Evolutionary conservation across 345 rosid species (phyloP), one percentile per base, ranked within the genome.

Genomic region (Theobroma cacao): DNA sequence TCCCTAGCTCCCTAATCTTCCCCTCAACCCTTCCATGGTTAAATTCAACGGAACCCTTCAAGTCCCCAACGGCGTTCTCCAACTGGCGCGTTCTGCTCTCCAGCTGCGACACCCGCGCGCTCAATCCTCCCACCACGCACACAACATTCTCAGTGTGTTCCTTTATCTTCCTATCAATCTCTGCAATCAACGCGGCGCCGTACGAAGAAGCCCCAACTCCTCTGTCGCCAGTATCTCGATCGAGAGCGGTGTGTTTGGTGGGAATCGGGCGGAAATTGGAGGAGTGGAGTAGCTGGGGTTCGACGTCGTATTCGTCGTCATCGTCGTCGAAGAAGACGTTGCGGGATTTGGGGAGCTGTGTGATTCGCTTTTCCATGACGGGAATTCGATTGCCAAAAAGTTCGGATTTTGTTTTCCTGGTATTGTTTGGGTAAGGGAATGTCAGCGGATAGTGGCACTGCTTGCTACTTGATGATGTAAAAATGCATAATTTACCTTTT

Each of bases 1-100:
- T 86, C 80, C 84, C 87, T 1, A 87, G 83, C 72, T 90, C 88
- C 84, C 83, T 72, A 24, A 88, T 85, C 80, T 88, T 88, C 48
- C 86, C 85, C 24, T 82, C 87, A 20, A 82, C 77, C 59, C 72
- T 83, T 74, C 90, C 90, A 63, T 90, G 88, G 66, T 85, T 75
- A 76, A 77, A 79, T 38, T 78, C 85, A 24, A 88, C 50, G 7
- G 82, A 74, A 26, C 79, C 88, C 87, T 83, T 88, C 77, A 88
- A 61, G 60, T 84, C 87, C 12, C 86, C 89, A 47, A 86, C 64
- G 9, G 85, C 30, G 77, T 78, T 84, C 80, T 88, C 93, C 43
- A 86, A 53, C 60, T 26, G 82, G 20, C 70, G 84, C 0, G 77
- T 82, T 78, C 84, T 82, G 73, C 78, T 86, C 85, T 90, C 94